Evolutionary conservation across 306 rosid genomes (phyloP), one percentile per base, ranked within the genome.

Genomic region (Albizia julibrissin): DNA sequence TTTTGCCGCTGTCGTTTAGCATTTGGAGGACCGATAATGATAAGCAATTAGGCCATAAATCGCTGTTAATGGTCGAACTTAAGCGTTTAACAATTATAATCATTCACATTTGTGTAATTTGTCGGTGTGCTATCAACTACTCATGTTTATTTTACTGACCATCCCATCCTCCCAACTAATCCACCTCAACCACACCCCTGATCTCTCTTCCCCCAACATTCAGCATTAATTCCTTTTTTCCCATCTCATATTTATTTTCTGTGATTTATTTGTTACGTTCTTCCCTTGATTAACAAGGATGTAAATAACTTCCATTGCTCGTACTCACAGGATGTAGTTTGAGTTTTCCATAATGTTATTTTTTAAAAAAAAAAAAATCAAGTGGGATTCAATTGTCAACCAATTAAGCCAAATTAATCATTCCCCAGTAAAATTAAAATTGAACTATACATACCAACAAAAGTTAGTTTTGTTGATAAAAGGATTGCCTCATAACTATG

Each of bases 161-260:
- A 47, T 49, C 10, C 50, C 83, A 74, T 56, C 79, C 75, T 10
- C 77, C 61, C 84, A 80, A 88, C 89, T 74, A 87, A 74, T 82
- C 58, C 87, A 74, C 83, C 52, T 80, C 81, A 79, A 75, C 83
- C 75, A 68, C 26, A 24, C 39, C 72, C 10, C 22, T 8, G 8
- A 37, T 6, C 40, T 70, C 14, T n/a, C 33, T 22, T 37, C 40
- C 15, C 15, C 3, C 19, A 16, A 15, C 8, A 10, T 5, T 26
- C 69, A 27, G 0, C 19, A 12, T 3, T 62, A 8, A 22, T 58
- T 34, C 9, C 70, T 16, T 31, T 18, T 33, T 16, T 1, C 71
- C 21, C 34, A 29, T 65, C 37, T 15, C 22, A 1, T 22, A 12
- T 39, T 8, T n/a, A 3, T 3, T 26, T 27, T 4, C 3, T 58